These are phyloP conservation scores for Phyllosticta citribraziliensis DNA, from an alignment of 2,329 filamentous ascomycete species.

Conservation along the genomic window DNA sequence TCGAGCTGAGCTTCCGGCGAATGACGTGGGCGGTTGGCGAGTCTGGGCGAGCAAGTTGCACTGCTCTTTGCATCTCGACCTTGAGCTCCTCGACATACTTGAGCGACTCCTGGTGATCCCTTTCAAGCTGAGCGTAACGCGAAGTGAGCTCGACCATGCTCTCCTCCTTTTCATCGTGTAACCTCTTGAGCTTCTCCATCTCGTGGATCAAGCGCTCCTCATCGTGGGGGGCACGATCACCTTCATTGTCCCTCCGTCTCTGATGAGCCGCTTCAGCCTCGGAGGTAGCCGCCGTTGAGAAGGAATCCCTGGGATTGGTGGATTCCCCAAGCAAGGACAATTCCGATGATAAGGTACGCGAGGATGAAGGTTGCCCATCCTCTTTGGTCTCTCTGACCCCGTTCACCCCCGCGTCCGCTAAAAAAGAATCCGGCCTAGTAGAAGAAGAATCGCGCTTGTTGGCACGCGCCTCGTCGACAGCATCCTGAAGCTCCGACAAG, in stretches of 20 bases:
- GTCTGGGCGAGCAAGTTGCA: conserved; percentile 48
- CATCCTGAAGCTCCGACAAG: conserved; percentile 76
- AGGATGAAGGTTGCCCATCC: conserved; percentile 61
- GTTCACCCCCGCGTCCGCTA: conserved; percentile 65
- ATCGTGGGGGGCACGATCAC: conserved; percentile 13
- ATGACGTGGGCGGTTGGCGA: conserved; percentile 66
- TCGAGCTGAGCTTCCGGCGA: conserved; percentile 87
- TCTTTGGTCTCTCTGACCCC: conserved; percentile 49
- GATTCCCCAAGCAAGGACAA: conserved; percentile 79
- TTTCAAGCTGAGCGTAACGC: conserved; percentile 75
- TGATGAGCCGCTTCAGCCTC: conserved; percentile 42
- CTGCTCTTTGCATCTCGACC: conserved; percentile 72
- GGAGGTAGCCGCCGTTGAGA: conserved; percentile 43
- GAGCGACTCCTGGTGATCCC: conserved; percentile 70
- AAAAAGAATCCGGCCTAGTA: conserved; percentile 68
- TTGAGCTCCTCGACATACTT: conserved; percentile 87
- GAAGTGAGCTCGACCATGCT: conserved; percentile 62
- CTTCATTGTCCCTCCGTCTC: conserved; percentile 13
- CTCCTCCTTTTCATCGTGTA: conserved; percentile 68
- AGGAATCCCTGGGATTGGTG: conserved; percentile 30
- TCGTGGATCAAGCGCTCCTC: conserved; percentile 45
- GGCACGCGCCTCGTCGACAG: conserved; percentile 61
- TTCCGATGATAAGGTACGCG: conserved; percentile 88
- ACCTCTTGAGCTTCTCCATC: conserved; percentile 57
- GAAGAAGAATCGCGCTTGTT: conserved; percentile 31